Base-by-base conservation (phyloP, 1,139 yeast genomes). In the Blastobotrys persicus region DNA sequence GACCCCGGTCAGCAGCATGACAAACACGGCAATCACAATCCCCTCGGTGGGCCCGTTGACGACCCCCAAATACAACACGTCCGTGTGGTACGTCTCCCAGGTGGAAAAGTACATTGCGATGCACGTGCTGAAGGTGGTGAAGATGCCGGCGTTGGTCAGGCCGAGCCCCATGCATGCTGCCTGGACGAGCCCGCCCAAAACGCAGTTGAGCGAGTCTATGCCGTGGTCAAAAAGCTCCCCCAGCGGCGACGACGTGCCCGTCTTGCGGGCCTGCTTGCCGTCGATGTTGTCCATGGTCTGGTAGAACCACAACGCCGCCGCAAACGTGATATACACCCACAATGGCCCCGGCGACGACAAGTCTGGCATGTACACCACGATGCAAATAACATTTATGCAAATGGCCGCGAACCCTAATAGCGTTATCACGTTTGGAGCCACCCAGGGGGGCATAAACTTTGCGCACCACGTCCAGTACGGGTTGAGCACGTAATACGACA, bases 11-110 rank as follows among this genome's bases (percentile, higher is more conserved):
- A 77, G 46, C 11, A 80, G 53, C 70, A 79, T 84, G 31, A 82
- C 72, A 2, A 55, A 62, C 43, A 76, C 69, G 39, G 86, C 77
- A 70, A 84, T 76, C 56, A 84, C 66, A 35, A 85, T 80, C 2
- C 94, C 94, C 66, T 85, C 94, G 2, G 87, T 89, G 0, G 94
- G 94, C 2, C 92, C 94, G 53, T 87, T 83, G 61, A 84, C 74
- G 56, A 77, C 76, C 28, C 87, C 83, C 48, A 85, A 73, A 61
- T 74, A 85, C 53, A 85, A 72, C 4, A 82, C 81, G 60, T 85
- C 87, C 4, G 92, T 85, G 63, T 82, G 85, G 64, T 77, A 84
- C 49, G 86, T 88, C 67, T 85, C 94, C 92, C 92, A 85, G 1
- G 92, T 83, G 33, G 87, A 80, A 38, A 80, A 67, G 63, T 83